These are phyloP conservation scores for Mrakia gelida DNA, from an alignment of 768 basidiomycete species.

Conservation along the genomic window DNA sequence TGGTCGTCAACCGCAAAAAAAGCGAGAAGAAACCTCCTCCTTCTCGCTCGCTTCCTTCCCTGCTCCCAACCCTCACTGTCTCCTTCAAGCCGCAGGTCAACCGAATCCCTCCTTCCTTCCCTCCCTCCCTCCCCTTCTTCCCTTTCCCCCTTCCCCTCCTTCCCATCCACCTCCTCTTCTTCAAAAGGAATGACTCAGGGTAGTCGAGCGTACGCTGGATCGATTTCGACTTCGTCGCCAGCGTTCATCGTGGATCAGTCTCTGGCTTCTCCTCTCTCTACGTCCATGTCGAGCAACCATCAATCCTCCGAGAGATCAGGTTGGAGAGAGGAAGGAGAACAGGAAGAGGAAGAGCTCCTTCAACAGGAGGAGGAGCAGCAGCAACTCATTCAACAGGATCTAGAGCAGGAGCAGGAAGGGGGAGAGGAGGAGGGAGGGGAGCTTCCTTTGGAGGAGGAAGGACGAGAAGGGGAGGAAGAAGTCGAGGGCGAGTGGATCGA, in stretches of 20 bases:
- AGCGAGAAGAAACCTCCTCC: too few relatives aligned
- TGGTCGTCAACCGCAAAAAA: too few relatives aligned
- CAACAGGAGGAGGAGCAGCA: background rate
- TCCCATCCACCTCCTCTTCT: background rate
- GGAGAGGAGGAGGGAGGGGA: background rate
- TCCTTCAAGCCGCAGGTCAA: background rate
- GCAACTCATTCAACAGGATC: background rate
- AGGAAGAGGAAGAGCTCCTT: background rate
- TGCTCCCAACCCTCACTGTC: background rate
- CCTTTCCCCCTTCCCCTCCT: background rate
- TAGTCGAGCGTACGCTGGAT: background rate
- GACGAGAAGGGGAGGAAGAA: background rate
- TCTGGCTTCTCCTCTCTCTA: slow-evolving; percentile 5
- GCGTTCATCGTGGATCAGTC: background rate
- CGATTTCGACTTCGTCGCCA: background rate
- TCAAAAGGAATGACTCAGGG: too few relatives aligned
- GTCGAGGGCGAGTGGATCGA: background rate
- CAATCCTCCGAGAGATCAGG: slow-evolving; percentile 15
- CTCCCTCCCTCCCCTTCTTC: background rate
- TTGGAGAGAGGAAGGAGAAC: background rate
- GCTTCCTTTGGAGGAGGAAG: background rate
- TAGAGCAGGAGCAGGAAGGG: background rate
- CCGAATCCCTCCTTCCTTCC: background rate
- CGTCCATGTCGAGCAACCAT: slow-evolving; percentile 14
- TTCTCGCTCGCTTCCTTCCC: background rate